Base-by-base conservation (phyloP, 164 flowering plant species). In the Malania oleifera region DNA sequence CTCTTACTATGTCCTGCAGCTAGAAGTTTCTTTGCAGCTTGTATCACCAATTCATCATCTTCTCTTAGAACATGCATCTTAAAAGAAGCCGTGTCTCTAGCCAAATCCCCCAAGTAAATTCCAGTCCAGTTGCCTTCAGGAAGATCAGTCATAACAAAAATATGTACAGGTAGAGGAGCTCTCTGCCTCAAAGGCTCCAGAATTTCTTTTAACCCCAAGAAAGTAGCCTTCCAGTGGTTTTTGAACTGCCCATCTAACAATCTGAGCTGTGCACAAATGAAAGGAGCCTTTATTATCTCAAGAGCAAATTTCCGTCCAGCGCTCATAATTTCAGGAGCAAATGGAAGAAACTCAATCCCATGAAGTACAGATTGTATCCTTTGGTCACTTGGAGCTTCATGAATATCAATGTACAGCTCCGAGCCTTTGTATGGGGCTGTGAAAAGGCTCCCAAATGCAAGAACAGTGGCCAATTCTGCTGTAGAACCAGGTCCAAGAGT, bases 71-170 rank as follows among this genome's bases (percentile, higher is more conserved):
- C 67, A 75, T 75, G 73, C 29, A 91, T 57, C 70, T 78, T 88
- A 70, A 74, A 79, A 24, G 70, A 51, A 60, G 56, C 58, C 8
- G 76, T 52, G 56, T 84, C 82, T 52, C 59, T 71, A n/a, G 70
- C 81, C 69, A 95, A 67, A 43, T 91, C 83, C 34, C 84, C 96
- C 72, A 95, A 74, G 59, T 81, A 95, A 59, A 58, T 86, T 47
- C 80, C 80, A 0, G 82, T 76, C 99, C 99, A 91, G 69, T 91
- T 87, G 50, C 72, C 56, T 66, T 57, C 65, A 51, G 91, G 88
- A 67, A 91, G 93, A 84, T 95, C 99, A n/a, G 99, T 91, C 97
- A 95, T 95, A 31, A 95, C 67, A 70, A 88, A 95, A 44, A 95
- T 70, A 65, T 75, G 78, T 47, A 86, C 43, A 6, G 86, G 93